These are phyloP conservation scores for Paxillus involutus DNA, from an alignment of 768 basidiomycete species.

Conservation along the genomic window DNA sequence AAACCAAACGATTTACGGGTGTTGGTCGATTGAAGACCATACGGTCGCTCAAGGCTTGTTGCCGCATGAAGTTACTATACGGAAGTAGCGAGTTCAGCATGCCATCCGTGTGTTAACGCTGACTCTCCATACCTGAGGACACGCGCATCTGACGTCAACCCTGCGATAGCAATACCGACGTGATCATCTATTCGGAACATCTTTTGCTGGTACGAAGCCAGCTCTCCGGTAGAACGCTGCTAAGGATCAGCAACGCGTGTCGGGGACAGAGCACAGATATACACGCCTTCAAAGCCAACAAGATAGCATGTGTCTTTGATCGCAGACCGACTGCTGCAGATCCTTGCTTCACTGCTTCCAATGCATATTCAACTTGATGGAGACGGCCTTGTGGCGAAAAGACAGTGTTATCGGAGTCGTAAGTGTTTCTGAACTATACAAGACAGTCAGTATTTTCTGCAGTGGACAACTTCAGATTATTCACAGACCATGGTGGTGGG, in stretches of 20 bases:
- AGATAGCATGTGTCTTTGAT: slow-evolving; percentile 91
- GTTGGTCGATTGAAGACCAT: slow-evolving; percentile 96
- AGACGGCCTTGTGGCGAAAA: slow-evolving; percentile 96
- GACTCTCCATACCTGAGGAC: slow-evolving; percentile 71
- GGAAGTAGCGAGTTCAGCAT: slow-evolving; percentile 1
- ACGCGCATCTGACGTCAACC: slow-evolving; percentile 97
- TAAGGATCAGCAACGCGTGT: slow-evolving; percentile 5
- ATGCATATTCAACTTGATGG: slow-evolving; percentile 97
- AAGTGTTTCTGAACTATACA: slow-evolving; percentile 86
- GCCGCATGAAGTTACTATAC: slow-evolving; percentile 95
- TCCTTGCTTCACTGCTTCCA: slow-evolving; percentile 99
- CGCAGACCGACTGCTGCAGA: slow-evolving; percentile 97
- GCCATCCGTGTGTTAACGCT: not conserved
- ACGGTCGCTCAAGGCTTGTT: slow-evolving; percentile 92
- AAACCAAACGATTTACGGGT: slow-evolving; percentile 91
- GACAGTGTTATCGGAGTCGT: slow-evolving; percentile 98
- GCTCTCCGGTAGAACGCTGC: slow-evolving; percentile 96
- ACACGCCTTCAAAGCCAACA: slow-evolving; percentile 88
- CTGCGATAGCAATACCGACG: slow-evolving; percentile 98
- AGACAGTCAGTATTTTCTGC: slow-evolving; percentile 2
- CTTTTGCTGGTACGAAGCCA: slow-evolving; percentile 99
- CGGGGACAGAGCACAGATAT: not conserved
- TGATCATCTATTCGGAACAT: slow-evolving; percentile 99
- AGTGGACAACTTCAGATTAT: not conserved
- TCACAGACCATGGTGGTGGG: slow-evolving; percentile 31